A percentile compares a stretch with the other conserved stretches of the same genome.
Evolutionary conservation across 805 yeast genomes (phyloP).

Genomic region (Metschnikowia lochheadii): DNA sequence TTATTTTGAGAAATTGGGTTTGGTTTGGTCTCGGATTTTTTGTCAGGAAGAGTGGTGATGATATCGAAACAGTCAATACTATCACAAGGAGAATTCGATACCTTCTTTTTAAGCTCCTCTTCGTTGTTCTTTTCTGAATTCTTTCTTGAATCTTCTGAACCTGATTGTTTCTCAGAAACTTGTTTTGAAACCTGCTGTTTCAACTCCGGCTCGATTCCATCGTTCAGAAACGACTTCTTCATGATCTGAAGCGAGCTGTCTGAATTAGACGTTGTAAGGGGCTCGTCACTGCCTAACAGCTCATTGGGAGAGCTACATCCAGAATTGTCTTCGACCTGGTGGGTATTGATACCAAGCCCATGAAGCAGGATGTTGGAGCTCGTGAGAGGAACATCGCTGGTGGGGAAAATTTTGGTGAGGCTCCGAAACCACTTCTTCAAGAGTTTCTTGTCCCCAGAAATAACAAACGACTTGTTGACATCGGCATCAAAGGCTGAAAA

Average conservation of each 20-base stretch:
- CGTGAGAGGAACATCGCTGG: conserved; percentile 10
- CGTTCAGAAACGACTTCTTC: conserved; percentile 11
- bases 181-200: background rate
- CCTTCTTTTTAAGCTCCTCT: too few relatives aligned
- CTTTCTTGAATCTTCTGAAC: too few relatives aligned
- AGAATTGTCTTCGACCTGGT: conserved; percentile 3
- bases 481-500: conserved; percentile 15
- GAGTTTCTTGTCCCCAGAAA: conserved; percentile 13
- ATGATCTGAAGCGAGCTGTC: conserved; percentile 9
- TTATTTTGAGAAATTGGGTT: background rate
- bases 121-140: too few relatives aligned
- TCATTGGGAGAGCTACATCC: background rate
- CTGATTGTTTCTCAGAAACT: too few relatives aligned
- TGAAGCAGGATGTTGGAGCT: conserved; percentile 9
- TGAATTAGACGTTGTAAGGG: background rate
- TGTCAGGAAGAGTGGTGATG: conserved; percentile 8
- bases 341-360: conserved; percentile 17
- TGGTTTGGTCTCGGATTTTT: background rate
- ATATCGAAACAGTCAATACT: conserved; percentile 15
- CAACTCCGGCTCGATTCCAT: conserved; percentile 11
- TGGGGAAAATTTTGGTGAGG: conserved; percentile 33
- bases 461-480: conserved; percentile 17
- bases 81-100: conserved; percentile 4
- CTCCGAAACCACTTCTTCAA: conserved; percentile 30
- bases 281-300: conserved; percentile 5